Evolutionary conservation across 140 eudicot genomes (phyloP).

Genomic region (Oenanthe javanica): DNA sequence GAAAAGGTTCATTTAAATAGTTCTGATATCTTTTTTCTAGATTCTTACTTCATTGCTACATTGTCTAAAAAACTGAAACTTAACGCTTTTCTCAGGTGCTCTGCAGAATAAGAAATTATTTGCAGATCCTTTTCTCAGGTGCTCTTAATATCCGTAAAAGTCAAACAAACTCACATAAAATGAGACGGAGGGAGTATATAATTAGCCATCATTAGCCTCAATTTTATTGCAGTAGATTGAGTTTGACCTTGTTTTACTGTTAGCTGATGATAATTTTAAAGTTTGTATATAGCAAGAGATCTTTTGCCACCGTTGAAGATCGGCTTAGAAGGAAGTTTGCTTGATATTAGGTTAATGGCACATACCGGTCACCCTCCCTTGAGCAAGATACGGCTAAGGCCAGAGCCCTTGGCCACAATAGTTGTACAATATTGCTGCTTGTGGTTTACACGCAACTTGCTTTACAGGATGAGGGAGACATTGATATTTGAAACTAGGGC

Average conservation of each 20-base stretch:
- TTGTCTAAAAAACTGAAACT: not conserved
- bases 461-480: not conserved
- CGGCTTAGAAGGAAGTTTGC: not conserved
- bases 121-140: slow-evolving; percentile 67
- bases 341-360: too few relatives aligned
- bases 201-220: not conserved
- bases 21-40: not conserved
- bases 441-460: not conserved
- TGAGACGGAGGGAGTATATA: too few relatives aligned
- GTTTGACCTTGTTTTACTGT: not conserved
- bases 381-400: too few relatives aligned
- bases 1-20: slow-evolving; percentile 50
- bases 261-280: not conserved
- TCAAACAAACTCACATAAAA: too few relatives aligned
- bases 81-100: slow-evolving; percentile 54
- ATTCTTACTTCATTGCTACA: not conserved
- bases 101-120: slow-evolving; percentile 69
- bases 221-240: not conserved
- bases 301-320: not conserved
- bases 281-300: not conserved
- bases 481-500: not conserved
- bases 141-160: too few relatives aligned
- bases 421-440: not conserved
- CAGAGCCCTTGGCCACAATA: too few relatives aligned
- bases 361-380: too few relatives aligned